Base-by-base conservation (phyloP, 345 rosid genomes). In the Clausena lansium region DNA sequence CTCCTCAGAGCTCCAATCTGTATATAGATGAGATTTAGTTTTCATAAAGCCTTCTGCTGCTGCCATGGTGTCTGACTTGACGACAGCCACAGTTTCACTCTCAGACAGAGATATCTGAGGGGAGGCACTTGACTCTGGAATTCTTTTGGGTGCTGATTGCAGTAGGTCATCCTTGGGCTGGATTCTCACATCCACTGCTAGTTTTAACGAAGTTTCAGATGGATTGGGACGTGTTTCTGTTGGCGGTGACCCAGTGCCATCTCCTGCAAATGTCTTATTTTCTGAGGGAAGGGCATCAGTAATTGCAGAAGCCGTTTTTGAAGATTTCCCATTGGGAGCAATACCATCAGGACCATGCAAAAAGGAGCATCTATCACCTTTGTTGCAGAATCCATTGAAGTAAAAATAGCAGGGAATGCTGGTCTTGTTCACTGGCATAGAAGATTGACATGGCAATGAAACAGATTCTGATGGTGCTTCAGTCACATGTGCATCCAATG, bases 361-460 rank as follows among this genome's bases (percentile, higher is more conserved):
- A 77, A 81, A 91, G 38, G 86, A 77, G 79, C 94, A 91, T 55
- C 58, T 79, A 58, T 84, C 87, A 17, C 91, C 93, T 84, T 88
- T 88, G 54, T 73, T 71, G 78, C 93, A 91, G 79, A 81, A 69
- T 19, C 90, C 87, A 70, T 81, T 85, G 77, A 81, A 85, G 75
- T 86, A 88, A 74, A 88, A 91, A 66, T 85, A 80, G 81, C 93
- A 89, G 54, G 87, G 90, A 61, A 78, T 67, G 5, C 70, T 63
- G 64, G 79, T 77, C 70, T 82, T 86, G 79, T 84, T 87, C 20
- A 39, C 74, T 39, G 83, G 74, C 9, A 71, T 38, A 68, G 83
- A 79, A 66, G 45, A 25, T 58, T 76, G 81, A 50, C 50, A 36
- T 19, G 67, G 79, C 78, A 85, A 28, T 25, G 27, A 28, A 13